Base-by-base conservation (phyloP, 2,329 filamentous ascomycete genomes). In the Geosmithia morbida region DNA sequence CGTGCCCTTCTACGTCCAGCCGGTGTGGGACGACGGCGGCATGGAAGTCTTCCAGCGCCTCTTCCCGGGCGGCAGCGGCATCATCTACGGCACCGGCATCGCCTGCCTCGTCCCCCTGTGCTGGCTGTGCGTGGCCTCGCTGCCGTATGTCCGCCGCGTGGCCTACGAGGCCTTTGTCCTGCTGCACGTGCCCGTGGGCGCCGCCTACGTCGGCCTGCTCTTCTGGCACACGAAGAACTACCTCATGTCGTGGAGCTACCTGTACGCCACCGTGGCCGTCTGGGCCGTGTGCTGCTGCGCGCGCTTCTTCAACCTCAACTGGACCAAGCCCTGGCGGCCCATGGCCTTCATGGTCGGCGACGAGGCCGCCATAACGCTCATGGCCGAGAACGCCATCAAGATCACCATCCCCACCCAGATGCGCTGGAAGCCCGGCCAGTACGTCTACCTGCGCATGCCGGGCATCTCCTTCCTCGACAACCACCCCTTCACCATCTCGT, bases 191-290 rank as follows among this genome's bases (percentile, higher is more conserved):
- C 88, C 90, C 0, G 83, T 87, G 10, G 83, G 87, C 1, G 75
- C 89, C 40, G 69, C 85, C 14, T 94, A 92, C 58, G 69, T 96
- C 7, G 89, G 75, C 1, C 75, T 94, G 60, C 72, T 97, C 26
- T 94, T 97, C 66, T 97, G 90, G 90, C 90, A 97, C 63, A 92
- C 86, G 56, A 85, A 89, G 64, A 95, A 96, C 64, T 94, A 85
- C 55, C 74, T 96, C 39, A 82, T 81, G 48, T 94, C 89, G 0
- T 96, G 89, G 89, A 72, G 78, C 57, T 97, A 96, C 58, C 76
- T 97, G 2, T 94, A 79, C 57, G 79, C 86, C 2, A 92, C 87
- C 0, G 64, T 89, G 20, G 85, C 68, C 42, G 87, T 96, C 51
- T 92, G 88, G 81, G 67, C 75, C 1, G 55, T 83, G 6, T 92